Evolutionary conservation across 1,284 basidiomycete species (phyloP).

Genomic region (Sparassis latifolia): DNA sequence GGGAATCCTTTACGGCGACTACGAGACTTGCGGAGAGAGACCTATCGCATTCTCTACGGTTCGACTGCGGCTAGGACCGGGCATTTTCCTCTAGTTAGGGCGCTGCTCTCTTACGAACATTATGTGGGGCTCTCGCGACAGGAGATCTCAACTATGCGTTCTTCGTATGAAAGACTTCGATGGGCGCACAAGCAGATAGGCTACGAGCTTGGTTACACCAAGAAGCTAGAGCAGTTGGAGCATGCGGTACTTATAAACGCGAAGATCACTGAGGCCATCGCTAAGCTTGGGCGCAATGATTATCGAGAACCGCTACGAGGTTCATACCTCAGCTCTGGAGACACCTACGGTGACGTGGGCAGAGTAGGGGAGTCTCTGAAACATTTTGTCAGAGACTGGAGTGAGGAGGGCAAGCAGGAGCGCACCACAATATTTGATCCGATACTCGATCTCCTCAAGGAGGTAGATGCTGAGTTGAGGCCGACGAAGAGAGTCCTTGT

Average conservation of each 20-base stretch:
- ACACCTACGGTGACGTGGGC: conserved; percentile 33
- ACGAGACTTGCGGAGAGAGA: conserved; percentile 5
- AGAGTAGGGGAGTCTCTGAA: conserved; percentile 52
- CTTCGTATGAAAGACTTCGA: conserved; percentile 19
- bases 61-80: conserved; percentile 1
- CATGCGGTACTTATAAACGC: conserved; percentile 41
- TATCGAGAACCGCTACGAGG: conserved; percentile 9
- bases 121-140: conserved; percentile 17
- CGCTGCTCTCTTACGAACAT: conserved; percentile 20
- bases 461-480: conserved; percentile 22
- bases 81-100: conserved; percentile 22
- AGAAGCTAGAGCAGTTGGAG: conserved; percentile 41
- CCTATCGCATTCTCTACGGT: conserved; percentile 17
- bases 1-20: conserved; percentile 7
- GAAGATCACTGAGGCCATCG: conserved; percentile 40
- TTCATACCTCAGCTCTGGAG: conserved; percentile 7
- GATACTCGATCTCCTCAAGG: conserved; percentile 41
- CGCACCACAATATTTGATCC: conserved; percentile 47
- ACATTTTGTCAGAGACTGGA: conserved; percentile 67
- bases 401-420: conserved; percentile 44
- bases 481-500: conserved; percentile 41
- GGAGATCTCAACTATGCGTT: conserved; percentile 20
- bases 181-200: conserved; percentile 37
- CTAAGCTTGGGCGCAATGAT: conserved; percentile 30
- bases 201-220: conserved; percentile 45